phyloP scores from a whole-genome alignment of 768 basidiomycete genomes.

The Naganishia antarctica region DNA sequence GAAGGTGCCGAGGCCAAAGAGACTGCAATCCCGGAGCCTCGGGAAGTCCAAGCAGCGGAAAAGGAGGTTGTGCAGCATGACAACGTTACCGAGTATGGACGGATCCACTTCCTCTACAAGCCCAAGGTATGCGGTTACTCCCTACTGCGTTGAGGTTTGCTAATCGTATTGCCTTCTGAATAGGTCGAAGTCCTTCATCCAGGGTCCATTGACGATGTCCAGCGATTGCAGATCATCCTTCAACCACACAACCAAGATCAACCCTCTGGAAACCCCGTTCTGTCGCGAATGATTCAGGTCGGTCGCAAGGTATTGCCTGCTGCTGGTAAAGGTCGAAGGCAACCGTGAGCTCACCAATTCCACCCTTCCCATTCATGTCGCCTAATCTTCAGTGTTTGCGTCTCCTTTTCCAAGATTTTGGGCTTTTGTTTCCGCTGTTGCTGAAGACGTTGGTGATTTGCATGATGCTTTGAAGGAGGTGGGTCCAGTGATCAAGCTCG shows the following conservation, averaged over 20 bases:
- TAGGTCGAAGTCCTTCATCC: constrained; percentile 27
- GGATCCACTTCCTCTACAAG: constrained; percentile 30
- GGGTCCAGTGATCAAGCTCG: not conserved
- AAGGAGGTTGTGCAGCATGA: constrained; percentile 19
- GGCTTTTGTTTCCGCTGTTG: constrained; percentile 28
- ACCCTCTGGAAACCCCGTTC: constrained; percentile 11
- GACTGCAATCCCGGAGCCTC: not conserved
- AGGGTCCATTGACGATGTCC: constrained; percentile 23
- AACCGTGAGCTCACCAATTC: constrained; percentile 14
- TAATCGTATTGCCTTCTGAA: not conserved
- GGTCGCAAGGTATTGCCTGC: constrained; percentile 28
- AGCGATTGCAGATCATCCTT: constrained; percentile 28
- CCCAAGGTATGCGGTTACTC: constrained; percentile 21
- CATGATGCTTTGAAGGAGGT: constrained; percentile 24
- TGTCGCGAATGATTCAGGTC: constrained; percentile 24
- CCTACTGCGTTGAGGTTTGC: not conserved
- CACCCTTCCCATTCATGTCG: not conserved
- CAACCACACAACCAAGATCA: constrained; percentile 23
- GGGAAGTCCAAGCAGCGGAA: constrained; percentile 17
- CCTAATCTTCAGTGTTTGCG: not conserved
- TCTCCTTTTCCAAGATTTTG: constrained; percentile 16
- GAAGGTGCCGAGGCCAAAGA: not conserved
- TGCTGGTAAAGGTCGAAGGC: constrained; percentile 20
- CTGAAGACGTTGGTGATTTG: constrained; percentile 23
- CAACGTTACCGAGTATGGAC: constrained; percentile 27